These are phyloP conservation scores for Cyclocybe cylindracea DNA, from an alignment of 768 basidiomycete genomes.

Conservation along the genomic window DNA sequence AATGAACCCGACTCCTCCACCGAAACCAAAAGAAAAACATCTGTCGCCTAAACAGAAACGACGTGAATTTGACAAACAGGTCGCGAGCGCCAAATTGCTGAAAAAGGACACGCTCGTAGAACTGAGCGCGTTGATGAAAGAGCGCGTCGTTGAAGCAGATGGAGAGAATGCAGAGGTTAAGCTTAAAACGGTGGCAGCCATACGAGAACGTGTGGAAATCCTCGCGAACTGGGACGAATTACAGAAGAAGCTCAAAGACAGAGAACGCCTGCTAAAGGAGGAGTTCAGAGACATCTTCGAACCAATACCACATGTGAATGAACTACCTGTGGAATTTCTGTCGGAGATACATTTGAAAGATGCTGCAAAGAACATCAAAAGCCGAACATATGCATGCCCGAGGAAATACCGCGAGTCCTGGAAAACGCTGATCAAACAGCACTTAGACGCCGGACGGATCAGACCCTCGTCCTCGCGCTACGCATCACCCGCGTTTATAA, in stretches of 20 bases:
- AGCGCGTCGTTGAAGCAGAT: constrained; percentile 2
- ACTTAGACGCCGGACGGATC: no score
- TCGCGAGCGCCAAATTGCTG: constrained; percentile 9
- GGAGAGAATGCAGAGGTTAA: not conserved
- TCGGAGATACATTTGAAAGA: no score
- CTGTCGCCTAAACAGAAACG: not conserved
- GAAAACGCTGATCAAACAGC: no score
- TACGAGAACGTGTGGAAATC: constrained; percentile 11
- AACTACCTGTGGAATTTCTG: no score
- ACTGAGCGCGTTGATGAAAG: constrained; percentile 2
- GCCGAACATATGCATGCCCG: no score
- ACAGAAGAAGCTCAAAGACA: not conserved
- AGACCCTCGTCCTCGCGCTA: no score
- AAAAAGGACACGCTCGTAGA: not conserved
- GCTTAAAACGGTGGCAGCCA: constrained; percentile 12
- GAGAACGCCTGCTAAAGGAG: constrained; percentile 4
- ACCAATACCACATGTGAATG: no score
- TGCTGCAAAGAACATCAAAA: no score
- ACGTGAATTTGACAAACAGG: constrained; percentile 2
- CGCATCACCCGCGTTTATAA: no score
- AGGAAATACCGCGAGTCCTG: no score
- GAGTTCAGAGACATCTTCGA: constrained; percentile 25
- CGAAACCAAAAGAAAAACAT: not conserved
- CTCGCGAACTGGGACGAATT: not conserved
- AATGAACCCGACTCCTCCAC: no score